phyloP scores from a whole-genome alignment of 2,329 filamentous ascomycete species.

The Beauveria australis region DNA sequence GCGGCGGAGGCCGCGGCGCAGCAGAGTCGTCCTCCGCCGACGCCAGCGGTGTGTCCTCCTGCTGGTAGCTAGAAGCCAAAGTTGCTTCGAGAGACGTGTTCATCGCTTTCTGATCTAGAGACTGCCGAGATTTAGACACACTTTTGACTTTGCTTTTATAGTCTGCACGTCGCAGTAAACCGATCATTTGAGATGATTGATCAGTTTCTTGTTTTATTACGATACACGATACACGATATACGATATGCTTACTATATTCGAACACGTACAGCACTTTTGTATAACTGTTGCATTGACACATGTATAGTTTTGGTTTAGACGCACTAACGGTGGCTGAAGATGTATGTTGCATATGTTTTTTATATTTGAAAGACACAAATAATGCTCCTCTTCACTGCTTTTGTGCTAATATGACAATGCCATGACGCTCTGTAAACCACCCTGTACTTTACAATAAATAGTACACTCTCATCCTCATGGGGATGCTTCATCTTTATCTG shows the following conservation, averaged over 20 bases:
- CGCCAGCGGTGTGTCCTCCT: too few relatives aligned
- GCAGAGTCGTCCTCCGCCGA: background rate
- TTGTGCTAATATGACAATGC: constrained; percentile 5
- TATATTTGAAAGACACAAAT: too few relatives aligned
- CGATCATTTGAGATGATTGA: background rate
- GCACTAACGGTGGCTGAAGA: too few relatives aligned
- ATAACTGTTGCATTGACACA: too few relatives aligned
- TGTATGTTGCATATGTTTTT: too few relatives aligned
- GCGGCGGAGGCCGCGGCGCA: background rate
- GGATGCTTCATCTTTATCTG: background rate
- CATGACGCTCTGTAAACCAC: constrained; percentile 1
- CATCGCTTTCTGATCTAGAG: too few relatives aligned
- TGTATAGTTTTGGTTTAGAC: too few relatives aligned
- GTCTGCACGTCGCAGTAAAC: background rate
- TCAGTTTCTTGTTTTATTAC: background rate
- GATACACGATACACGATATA: background rate
- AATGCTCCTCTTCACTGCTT: background rate
- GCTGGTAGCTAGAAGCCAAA: too few relatives aligned
- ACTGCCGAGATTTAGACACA: background rate
- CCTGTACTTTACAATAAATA: constrained; percentile 2
- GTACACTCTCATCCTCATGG: background rate
- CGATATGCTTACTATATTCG: too few relatives aligned
- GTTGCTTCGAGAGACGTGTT: too few relatives aligned
- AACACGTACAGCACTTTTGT: too few relatives aligned
- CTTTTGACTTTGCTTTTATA: background rate